Percentiles rank a stretch among this genome's conserved stretches.
These are phyloP conservation scores for Yarrowia porcina DNA, from an alignment of 805 yeast species.

Conservation along the genomic window DNA sequence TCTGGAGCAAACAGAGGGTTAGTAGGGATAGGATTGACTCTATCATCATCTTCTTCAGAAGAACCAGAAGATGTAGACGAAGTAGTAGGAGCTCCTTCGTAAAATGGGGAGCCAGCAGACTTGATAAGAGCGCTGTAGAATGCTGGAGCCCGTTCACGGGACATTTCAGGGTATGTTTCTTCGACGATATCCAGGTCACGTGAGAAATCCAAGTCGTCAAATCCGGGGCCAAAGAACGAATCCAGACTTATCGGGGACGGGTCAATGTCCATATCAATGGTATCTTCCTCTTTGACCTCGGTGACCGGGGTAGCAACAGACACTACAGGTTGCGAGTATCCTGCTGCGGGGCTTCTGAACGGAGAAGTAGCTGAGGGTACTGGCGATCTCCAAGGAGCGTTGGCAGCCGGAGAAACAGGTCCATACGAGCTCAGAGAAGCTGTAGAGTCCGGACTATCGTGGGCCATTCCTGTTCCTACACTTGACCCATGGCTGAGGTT, in stretches of 20 bases:
- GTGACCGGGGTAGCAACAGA: background rate
- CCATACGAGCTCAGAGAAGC: background rate
- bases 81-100: background rate
- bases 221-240: background rate
- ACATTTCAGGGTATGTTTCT: constrained; percentile 12
- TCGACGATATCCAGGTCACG: constrained; percentile 14
- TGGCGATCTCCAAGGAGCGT: constrained; percentile 9
- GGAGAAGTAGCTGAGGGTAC: background rate
- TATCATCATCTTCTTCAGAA: constrained; percentile 31
- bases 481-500: background rate
- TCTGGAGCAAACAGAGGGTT: constrained; percentile 48
- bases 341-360: background rate
- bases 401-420: background rate
- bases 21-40: constrained; percentile 41
- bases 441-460: background rate
- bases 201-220: constrained; percentile 2
- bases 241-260: background rate
- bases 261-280: background rate
- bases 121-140: background rate
- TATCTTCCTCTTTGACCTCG: background rate
- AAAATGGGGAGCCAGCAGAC: background rate
- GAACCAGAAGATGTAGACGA: constrained; percentile 1
- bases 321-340: background rate
- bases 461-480: background rate
- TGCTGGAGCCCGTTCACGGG: background rate